Evolutionary conservation across 495 filamentous ascomycete genomes (phyloP), one percentile per base, ranked within the genome.

Genomic region (Tuber borchii): DNA sequence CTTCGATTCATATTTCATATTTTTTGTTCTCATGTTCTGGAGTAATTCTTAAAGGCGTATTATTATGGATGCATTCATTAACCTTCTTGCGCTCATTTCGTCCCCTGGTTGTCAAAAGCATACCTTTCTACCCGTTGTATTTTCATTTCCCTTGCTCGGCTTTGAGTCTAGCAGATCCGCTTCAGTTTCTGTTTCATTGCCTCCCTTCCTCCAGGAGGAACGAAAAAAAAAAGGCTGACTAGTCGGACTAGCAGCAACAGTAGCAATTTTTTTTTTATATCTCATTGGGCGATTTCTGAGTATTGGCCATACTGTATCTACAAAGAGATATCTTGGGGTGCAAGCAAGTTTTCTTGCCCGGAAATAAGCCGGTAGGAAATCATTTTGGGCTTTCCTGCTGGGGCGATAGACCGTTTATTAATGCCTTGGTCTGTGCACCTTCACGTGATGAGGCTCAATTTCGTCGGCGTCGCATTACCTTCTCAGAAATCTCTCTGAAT

Each of bases 31-130:
- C 74, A 34, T 48, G 46, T 70, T 48, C 72, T 69, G 71, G 56
- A 19, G 56, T 70, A 68, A 48, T 70, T 72, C 71, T 72, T 34
- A 42, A 70, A 79, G 78, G 78, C 78, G 78, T 79, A 79, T 65
- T 74, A 71, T 79, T 79, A 73, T 48, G 74, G 51, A 73, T 78
- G 77, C 77, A 76, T 78, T 77, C 61, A 79, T 79, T 79, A 69
- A 61, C 37, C 69, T 78, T 56, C 69, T 74, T 65, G 26, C 56
- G 5, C 56, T 65, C 56, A 8, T 65, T 65, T 31, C 34, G 26
- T 34, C 56, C 51, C 51, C 26, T 31, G 56, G 26, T 31, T 65
- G 12, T 34, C 34, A 31, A 34, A 26, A 12, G 39, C 14, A 65
- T 65, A 26, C 56, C 56, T 17, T 65, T 65, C 56, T 65, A 65